Percentiles rank a stretch among this genome's conserved stretches.
Evolutionary conservation across 257 asterid species (phyloP).

Genomic region (Fraxinus americana): DNA sequence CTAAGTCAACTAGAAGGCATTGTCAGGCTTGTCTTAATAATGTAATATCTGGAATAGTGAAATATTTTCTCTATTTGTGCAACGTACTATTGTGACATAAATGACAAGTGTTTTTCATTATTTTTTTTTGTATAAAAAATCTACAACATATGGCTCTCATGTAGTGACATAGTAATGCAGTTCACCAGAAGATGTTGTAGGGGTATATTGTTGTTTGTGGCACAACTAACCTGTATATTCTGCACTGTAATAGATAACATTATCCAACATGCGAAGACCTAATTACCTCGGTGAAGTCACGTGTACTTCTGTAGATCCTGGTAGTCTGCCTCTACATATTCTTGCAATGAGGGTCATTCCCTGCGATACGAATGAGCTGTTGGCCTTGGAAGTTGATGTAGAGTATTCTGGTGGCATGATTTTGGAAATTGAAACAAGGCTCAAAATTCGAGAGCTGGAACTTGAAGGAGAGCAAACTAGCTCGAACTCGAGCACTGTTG

Average conservation of each 20-base stretch:
- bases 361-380: conserved; percentile 77
- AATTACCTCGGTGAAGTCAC: conserved; percentile 80
- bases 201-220: conserved; percentile 22
- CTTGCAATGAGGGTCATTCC: conserved; percentile 89
- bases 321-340: conserved; percentile 85
- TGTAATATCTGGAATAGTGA: not conserved
- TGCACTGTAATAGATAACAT: conserved; percentile 53
- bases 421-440: conserved; percentile 79
- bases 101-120: conserved; percentile 7
- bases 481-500: conserved; percentile 47
- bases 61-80: not conserved
- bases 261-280: conserved; percentile 83
- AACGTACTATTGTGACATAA: not conserved
- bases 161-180: conserved; percentile 3
- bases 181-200: not conserved
- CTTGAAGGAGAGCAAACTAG: conserved; percentile 55
- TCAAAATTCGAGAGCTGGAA: conserved; percentile 82
- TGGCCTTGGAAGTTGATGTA: conserved; percentile 83
- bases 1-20: not conserved
- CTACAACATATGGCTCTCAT: conserved; percentile 4
- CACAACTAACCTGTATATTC: conserved; percentile 24
- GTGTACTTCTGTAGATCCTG: conserved; percentile 78
- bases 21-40: too few species aligned
- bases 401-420: conserved; percentile 80
- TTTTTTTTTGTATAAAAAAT: not conserved